Conservation (phyloP, 176 grass and related monocot genomes). For the Hsuehochloa calcarea region DNA sequence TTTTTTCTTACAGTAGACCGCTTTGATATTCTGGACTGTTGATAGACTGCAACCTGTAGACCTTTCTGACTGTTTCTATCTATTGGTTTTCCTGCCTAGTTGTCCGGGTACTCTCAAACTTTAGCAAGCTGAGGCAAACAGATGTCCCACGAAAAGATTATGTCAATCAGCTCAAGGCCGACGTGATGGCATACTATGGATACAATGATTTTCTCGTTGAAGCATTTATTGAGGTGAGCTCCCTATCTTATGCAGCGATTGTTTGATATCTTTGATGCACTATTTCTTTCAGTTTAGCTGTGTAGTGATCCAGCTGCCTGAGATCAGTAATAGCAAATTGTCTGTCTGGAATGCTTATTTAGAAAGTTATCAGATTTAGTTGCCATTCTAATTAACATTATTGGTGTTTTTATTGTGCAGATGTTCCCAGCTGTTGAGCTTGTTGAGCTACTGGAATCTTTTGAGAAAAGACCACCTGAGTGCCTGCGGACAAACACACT, state of each 20-base stretch:
- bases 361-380: not conserved
- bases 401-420: slow-evolving; percentile 33
- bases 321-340: not conserved
- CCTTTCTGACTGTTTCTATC: slow-evolving; percentile 29
- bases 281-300: not conserved
- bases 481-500: slow-evolving; percentile 85
- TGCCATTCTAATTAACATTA: not conserved
- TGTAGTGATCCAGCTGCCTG: not conserved
- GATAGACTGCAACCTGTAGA: not conserved
- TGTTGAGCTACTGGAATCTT: slow-evolving; percentile 86
- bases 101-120: slow-evolving; percentile 92
- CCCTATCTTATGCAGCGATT: slow-evolving; percentile 27
- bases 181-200: slow-evolving; percentile 90
- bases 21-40: not conserved
- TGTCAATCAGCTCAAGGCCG: slow-evolving; percentile 74
- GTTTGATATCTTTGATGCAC: not conserved
- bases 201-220: slow-evolving; percentile 95
- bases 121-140: slow-evolving; percentile 72
- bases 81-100: slow-evolving; percentile 56
- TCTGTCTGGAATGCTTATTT: slow-evolving; percentile 8
- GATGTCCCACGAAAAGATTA: slow-evolving; percentile 82
- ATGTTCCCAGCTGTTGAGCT: slow-evolving; percentile 91
- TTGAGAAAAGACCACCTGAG: slow-evolving; percentile 94
- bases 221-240: slow-evolving; percentile 70
- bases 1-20: not conserved